Evolutionary conservation across 495 filamentous ascomycete genomes (phyloP).

Genomic region (Neurospora sublineolata): DNA sequence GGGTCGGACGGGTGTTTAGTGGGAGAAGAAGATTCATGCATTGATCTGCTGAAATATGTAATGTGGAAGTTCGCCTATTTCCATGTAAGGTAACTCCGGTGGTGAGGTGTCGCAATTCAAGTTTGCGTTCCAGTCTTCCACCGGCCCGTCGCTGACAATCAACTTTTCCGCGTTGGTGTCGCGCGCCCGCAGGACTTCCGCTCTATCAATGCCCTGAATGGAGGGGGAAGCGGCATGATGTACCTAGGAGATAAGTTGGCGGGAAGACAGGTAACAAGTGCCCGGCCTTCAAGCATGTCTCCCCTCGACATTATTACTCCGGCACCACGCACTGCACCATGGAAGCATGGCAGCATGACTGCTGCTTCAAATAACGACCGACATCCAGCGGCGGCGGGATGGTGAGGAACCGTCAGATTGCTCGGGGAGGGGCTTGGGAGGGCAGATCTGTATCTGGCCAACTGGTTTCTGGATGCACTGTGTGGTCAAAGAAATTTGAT

Average conservation of each 20-base stretch:
- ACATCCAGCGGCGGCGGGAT: background rate
- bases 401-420: background rate
- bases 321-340: background rate
- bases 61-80: background rate
- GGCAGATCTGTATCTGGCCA: slow-evolving; percentile 4
- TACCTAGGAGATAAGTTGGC: background rate
- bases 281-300: background rate
- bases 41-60: background rate
- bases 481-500: slow-evolving; percentile 5
- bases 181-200: background rate
- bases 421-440: background rate
- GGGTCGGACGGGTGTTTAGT: background rate
- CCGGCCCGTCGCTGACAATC: background rate
- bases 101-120: background rate
- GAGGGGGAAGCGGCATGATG: background rate
- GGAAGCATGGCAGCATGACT: background rate
- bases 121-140: background rate
- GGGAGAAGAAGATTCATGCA: background rate
- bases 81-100: background rate
- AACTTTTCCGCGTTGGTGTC: background rate
- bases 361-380: background rate
- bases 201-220: background rate
- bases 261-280: background rate
- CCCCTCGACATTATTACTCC: background rate
- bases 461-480: slow-evolving; percentile 3